Base-by-base conservation (phyloP, 169 alveolate genomes). In the Plasmodium yoelii region DNA sequence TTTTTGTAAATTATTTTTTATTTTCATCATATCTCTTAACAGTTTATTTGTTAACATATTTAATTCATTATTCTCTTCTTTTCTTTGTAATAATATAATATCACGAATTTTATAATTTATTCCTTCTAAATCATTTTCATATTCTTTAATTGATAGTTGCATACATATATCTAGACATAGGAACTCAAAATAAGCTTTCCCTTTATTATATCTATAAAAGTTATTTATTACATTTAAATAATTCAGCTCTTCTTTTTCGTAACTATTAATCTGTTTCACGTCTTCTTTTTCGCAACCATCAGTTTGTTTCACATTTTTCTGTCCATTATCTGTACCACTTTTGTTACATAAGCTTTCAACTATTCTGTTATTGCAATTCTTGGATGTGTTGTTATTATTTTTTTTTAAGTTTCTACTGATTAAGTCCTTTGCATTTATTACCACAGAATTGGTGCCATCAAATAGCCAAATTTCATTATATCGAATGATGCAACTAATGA, bases 21-120 rank as follows among this genome's bases (percentile, higher is more conserved):
- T 75, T 47, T 75, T 75, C 88, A 75, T 75, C 88, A 75, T 75
- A 47, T 75, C 88, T 75, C 57, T 42, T 18, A 75, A 56, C 28
- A 63, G 24, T 4, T 63, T 75, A 61, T 75, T 75, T 34, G 74
- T 75, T 67, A 75, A 22, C 60, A 75, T 75, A 44, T 75, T 75
- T 10, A 75, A 63, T 63, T 75, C 88, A 10, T 63, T 75, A 55
- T 63, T 75, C 49, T 75, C 88, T 49, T 75, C 75, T 39, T 61
- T 75, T 15, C 67, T 64, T 42, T 75, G 88, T 63, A 61, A 57
- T 19, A 57, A 28, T 42, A 75, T 75, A 9, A 51, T 75, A 18
- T 67, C 75, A 8, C 53, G 42, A 13, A 75, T 63, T 61, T 47
- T 57, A 26, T 13, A 42, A 42, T 75, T 75, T 19, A 75, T 65